Evolutionary conservation across 768 basidiomycete genomes (phyloP).

Genomic region (Leccinum fibrillosum): DNA sequence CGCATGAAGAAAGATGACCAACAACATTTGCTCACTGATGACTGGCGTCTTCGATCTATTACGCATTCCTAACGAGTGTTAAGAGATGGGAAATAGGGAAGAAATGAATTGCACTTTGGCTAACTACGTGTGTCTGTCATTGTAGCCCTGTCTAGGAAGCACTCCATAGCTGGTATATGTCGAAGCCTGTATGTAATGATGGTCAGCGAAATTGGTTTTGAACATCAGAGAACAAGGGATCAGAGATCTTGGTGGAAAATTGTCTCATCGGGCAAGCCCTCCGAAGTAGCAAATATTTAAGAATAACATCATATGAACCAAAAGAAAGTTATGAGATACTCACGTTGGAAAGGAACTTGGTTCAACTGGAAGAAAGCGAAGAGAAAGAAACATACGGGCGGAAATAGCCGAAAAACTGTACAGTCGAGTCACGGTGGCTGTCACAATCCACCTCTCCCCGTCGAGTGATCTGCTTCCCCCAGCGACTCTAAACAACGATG

Average conservation of each 20-base stretch:
- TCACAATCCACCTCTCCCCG: constrained; percentile 26
- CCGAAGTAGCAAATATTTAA: constrained; percentile 69
- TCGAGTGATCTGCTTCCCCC: neutral
- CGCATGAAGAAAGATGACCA: neutral
- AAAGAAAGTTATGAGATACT: constrained; percentile 6
- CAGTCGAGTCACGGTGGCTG: constrained; percentile 66
- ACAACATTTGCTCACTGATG: constrained; percentile 51
- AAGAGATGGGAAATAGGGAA: neutral
- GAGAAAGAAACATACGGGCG: neutral
- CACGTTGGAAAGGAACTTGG: constrained; percentile 5
- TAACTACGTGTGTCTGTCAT: neutral
- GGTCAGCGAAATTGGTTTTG: constrained; percentile 1
- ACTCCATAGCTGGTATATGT: neutral
- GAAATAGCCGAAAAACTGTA: constrained; percentile 48
- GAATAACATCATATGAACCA: constrained; percentile 39
- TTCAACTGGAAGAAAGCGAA: neutral
- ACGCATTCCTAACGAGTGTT: constrained; percentile 14
- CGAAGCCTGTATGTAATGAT: neutral
- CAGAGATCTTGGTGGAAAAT: constrained; percentile 74
- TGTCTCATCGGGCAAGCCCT: constrained; percentile 57
- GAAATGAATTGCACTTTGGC: neutral
- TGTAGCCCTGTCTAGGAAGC: neutral
- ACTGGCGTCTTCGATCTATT: constrained; percentile 44
- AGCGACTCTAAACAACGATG: constrained; percentile 44
- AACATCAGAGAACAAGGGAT: constrained; percentile 19